Evolutionary conservation across 2,329 filamentous ascomycete genomes (phyloP), one percentile per base, ranked within the genome.

Genomic region (Myrmaecium sp.): DNA sequence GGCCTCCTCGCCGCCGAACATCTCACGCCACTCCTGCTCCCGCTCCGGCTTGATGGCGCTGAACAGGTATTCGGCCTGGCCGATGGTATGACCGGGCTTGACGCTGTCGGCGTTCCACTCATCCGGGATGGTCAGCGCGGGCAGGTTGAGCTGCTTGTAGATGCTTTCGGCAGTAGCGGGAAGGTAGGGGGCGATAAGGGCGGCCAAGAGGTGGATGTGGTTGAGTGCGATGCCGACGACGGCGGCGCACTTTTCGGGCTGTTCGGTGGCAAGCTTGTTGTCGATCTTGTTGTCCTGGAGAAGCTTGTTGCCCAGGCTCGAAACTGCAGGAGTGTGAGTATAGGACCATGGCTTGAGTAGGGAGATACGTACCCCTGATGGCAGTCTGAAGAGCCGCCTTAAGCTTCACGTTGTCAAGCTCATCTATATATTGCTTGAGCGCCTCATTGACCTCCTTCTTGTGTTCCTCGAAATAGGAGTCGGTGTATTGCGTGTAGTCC

Each of bases 21-120:
- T 65, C 35, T 76, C 69, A 31, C 76, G 72, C 83, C 83, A 93
- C 48, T 86, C 77, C 27, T 76, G 69, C 24, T 78, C 72, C 58
- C 84, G 86, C 51, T 79, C 74, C 6, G 74, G 63, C 36, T 83
- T 78, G 43, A 93, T 93, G 28, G 66, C 68, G n/a, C 69, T 69
- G 55, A 93, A 93, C 17, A 93, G 62, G 60, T 82, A 75, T 36
- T 70, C 67, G 1, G 83, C 71, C 45, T 76, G 75, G 38, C 81
- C 80, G 36, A 94, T 76, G 47, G 74, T 75, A 57, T 93, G 82
- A 30, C 76, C 78, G 1, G 75, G 64, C 39, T 37, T 57, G 41
- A 44, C 54, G 36, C 33, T 52, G 43, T 36, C 40, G 4, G 49
- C 41, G 31, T 44, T 38, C 48, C 49, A 55, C 5, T 35, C 33